phyloP scores from a whole-genome alignment of 192 early-diverging fungal species.

The Chytriomyces hyalinus region DNA sequence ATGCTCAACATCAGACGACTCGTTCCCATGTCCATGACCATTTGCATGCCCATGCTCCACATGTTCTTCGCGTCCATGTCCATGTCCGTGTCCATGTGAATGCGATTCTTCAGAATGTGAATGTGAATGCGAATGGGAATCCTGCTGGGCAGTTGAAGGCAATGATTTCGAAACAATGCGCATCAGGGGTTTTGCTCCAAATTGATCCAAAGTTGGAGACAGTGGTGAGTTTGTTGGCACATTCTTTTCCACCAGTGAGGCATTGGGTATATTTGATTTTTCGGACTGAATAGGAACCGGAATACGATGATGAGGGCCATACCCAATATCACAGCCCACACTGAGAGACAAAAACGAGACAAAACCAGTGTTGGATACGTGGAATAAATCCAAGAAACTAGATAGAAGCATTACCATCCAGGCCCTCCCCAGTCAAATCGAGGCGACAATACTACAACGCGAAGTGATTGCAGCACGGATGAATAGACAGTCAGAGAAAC shows the following conservation, averaged over 20 bases:
- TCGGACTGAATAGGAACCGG: not conserved
- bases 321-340: constrained; percentile 33
- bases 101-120: not conserved
- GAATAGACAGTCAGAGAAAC: constrained; percentile 13
- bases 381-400: not conserved
- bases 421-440: constrained; percentile 32
- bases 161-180: constrained; percentile 17
- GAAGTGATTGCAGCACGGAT: constrained; percentile 26
- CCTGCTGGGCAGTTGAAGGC: not conserved
- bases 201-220: not conserved
- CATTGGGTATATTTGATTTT: not conserved
- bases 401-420: constrained; percentile 22
- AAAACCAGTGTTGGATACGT: not conserved
- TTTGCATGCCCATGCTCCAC: not conserved
- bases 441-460: constrained; percentile 16
- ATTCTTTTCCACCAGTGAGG: not conserved
- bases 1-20: not conserved
- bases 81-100: not conserved
- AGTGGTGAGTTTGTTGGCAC: not conserved
- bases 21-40: constrained; percentile 3
- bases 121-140: not conserved
- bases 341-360: not conserved
- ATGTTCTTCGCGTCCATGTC: not conserved
- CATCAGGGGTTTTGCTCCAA: constrained; percentile 14
- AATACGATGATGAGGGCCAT: constrained; percentile 26